Conservation (phyloP, 352 stramenopile species). For the Phytophthora agathidicida region DNA sequence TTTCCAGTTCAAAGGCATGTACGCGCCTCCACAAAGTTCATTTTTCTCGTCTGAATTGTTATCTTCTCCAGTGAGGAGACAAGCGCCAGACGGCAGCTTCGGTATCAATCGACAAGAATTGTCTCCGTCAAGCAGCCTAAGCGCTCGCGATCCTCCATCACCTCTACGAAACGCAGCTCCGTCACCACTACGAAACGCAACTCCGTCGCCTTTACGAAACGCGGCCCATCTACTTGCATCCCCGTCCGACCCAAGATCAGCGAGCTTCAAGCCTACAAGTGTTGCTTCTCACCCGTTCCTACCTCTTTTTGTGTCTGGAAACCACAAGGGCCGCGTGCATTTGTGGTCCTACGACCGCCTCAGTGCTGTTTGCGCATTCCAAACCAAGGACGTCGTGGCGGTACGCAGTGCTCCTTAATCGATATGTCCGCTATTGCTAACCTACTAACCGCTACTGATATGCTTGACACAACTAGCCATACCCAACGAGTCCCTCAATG, state of each 20-base stretch:
- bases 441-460: not conserved
- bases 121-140: conserved; percentile 33
- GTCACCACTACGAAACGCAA: conserved; percentile 35
- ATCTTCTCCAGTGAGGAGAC: conserved; percentile 31
- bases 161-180: conserved; percentile 31
- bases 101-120: conserved; percentile 7
- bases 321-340: conserved; percentile 80
- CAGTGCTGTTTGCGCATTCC: conserved; percentile 70
- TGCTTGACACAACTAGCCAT: conserved; percentile 41
- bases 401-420: conserved; percentile 33
- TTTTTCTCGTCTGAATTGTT: conserved; percentile 42
- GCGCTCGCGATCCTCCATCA: conserved; percentile 25
- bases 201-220: conserved; percentile 35
- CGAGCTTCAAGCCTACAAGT: conserved; percentile 79
- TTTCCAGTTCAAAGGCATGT: conserved; percentile 87
- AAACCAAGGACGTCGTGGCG: conserved; percentile 65
- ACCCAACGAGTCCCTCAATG: conserved; percentile 62
- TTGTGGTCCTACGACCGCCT: conserved; percentile 87
- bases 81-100: conserved; percentile 19
- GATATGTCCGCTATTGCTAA: not conserved
- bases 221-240: conserved; percentile 36
- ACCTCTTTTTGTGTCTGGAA: conserved; percentile 82
- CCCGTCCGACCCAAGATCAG: conserved; percentile 47
- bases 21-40: conserved; percentile 52
- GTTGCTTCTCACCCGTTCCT: conserved; percentile 80